Evolutionary conservation across 805 yeast genomes (phyloP).

Genomic region (Starmerella powellii): DNA sequence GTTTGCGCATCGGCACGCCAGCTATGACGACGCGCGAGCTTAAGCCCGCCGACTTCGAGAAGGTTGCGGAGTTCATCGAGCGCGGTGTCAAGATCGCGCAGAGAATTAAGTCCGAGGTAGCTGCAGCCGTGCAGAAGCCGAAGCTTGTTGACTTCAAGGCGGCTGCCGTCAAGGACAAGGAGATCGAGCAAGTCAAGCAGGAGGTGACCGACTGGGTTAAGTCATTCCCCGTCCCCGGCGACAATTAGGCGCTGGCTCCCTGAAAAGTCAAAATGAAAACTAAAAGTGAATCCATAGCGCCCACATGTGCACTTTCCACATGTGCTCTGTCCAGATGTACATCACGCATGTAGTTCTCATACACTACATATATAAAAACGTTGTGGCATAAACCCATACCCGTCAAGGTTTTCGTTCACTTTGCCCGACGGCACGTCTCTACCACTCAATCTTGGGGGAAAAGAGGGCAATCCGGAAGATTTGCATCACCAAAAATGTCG

Average conservation of each 20-base stretch:
- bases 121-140: conserved; percentile 44
- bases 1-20: conserved; percentile 94
- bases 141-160: conserved; percentile 58
- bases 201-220: conserved; percentile 67
- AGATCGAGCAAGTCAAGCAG: conserved; percentile 46
- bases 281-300: neutral
- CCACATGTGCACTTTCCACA: neutral
- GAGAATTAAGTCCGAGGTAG: conserved; percentile 52
- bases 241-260: conserved; percentile 3
- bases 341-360: too few species aligned
- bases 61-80: conserved; percentile 70
- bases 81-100: conserved; percentile 60
- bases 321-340: too few species aligned
- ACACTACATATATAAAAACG: neutral
- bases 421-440: neutral
- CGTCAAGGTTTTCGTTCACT: neutral
- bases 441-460: too few species aligned
- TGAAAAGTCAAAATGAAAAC: neutral
- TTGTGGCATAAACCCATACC: neutral
- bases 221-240: conserved; percentile 64
- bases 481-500: too few species aligned
- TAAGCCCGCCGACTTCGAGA: conserved; percentile 59
- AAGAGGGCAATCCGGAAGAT: too few species aligned
- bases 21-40: conserved; percentile 98
- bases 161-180: conserved; percentile 46